These are phyloP conservation scores for Stenocarpella maydis DNA, from an alignment of 2,329 filamentous ascomycete genomes.

Conservation along the genomic window DNA sequence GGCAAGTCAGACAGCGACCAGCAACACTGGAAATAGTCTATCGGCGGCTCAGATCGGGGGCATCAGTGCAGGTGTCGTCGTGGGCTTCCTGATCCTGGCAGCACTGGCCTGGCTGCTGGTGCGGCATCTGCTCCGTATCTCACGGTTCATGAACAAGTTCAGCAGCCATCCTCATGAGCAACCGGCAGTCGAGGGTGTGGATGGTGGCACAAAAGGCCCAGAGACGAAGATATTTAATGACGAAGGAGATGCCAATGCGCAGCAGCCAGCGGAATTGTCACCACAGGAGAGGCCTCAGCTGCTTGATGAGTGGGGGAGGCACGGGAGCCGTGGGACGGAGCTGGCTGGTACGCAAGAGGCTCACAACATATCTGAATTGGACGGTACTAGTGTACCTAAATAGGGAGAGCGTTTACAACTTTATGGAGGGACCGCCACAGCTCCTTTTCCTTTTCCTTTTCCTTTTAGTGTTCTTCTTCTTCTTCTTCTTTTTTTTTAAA, in stretches of 20 bases:
- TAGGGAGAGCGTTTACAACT: too few relatives aligned
- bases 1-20: not conserved
- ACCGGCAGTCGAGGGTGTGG: not conserved
- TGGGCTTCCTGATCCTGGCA: constrained; percentile 2
- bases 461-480: too few relatives aligned
- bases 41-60: not conserved
- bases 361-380: not conserved
- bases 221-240: not conserved
- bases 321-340: constrained; percentile 2
- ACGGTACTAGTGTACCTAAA: not conserved
- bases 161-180: not conserved
- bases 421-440: too few relatives aligned
- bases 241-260: not conserved
- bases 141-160: constrained; percentile 18
- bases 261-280: not conserved
- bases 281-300: constrained; percentile 16
- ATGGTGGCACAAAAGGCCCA: not conserved
- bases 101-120: not conserved
- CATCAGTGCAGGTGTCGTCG: constrained; percentile 6
- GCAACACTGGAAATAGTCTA: not conserved
- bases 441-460: too few relatives aligned
- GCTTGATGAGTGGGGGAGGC: constrained; percentile 1
- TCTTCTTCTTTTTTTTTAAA: too few relatives aligned
- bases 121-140: constrained; percentile 11
- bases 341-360: not conserved